Evolutionary conservation across 1,284 basidiomycete species (phyloP), one percentile per base, ranked within the genome.

Genomic region (Ganoderma multipileum): DNA sequence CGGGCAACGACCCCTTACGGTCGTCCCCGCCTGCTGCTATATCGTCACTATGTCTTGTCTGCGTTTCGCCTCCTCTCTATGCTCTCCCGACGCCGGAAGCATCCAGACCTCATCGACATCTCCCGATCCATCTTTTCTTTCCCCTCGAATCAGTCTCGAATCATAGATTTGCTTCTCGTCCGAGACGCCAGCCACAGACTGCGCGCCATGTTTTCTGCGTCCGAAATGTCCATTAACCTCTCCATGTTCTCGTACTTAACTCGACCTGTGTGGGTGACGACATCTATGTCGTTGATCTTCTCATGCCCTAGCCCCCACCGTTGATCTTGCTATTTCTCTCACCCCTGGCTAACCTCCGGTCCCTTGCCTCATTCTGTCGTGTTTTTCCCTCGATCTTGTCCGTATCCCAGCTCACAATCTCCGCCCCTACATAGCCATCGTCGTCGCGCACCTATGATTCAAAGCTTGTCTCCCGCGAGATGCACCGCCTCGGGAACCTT

Each of bases 401-500:
- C 1, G 30, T 20, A 20, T 20, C 30, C 28, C 30, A 36, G 42
- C 70, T 64, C 38, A 64, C 67, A 60, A 52, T 61, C 28, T 59
- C 28, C 57, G 28, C 12, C 30, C 55, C 52, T 67, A 47, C 44
- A 47, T 47, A 75, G 76, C 77, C 86, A 63, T 86, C 87, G 14
- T 86, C 89, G 72, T 82, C 86, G 26, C 87, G 91, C 28, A 91
- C 90, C 0, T 92, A 92, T 79, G 90, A 91, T 79, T 83, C 89
- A 20, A 91, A 92, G 76, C 82, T 91, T 55, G 90, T 92, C 70
- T 86, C 89, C 1, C 86, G 91, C 62, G 91, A 94, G 78, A 93
- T 93, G 91, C 91, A 93, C 74, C 86, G 91, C 58, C 84, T 93
- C 14, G 91, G 89, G 33, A 89, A 84, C 50, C 82, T 90, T 44